Evolutionary conservation across 352 stramenopile genomes (phyloP).

Genomic region (Phytophthora melonis): DNA sequence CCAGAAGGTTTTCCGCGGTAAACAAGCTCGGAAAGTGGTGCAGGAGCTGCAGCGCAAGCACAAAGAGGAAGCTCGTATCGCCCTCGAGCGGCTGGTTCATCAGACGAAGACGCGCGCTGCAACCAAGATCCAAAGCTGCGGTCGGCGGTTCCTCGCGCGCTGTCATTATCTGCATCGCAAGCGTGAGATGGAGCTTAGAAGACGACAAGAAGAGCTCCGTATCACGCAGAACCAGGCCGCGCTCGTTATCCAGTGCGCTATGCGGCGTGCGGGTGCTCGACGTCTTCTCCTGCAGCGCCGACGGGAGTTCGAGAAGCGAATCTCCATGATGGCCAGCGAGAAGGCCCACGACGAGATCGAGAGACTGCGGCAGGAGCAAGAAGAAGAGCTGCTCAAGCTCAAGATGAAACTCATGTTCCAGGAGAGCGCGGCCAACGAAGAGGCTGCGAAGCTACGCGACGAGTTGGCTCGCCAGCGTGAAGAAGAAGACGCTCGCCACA

Average conservation of each 20-base stretch:
- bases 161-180: constrained; percentile 43
- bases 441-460: constrained; percentile 52
- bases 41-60: constrained; percentile 49
- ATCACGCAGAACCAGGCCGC: constrained; percentile 57
- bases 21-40: constrained; percentile 53
- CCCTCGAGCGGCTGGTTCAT: constrained; percentile 64
- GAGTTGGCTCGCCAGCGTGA: constrained; percentile 58
- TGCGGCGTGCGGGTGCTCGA: constrained; percentile 56
- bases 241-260: constrained; percentile 73
- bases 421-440: constrained; percentile 54
- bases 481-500: constrained; percentile 52
- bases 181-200: constrained; percentile 41
- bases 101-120: constrained; percentile 70
- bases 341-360: constrained; percentile 87
- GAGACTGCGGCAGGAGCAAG: constrained; percentile 72
- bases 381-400: constrained; percentile 70
- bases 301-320: constrained; percentile 76
- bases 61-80: constrained; percentile 52
- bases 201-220: constrained; percentile 33
- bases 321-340: constrained; percentile 85
- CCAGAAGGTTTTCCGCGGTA: constrained; percentile 72
- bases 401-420: constrained; percentile 76
- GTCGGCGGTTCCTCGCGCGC: constrained; percentile 62
- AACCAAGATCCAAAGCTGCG: constrained; percentile 76
- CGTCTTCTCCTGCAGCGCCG: constrained; percentile 54